These are phyloP conservation scores for Hippophae gyantsensis DNA, from an alignment of 306 rosid genomes.

Conservation along the genomic window DNA sequence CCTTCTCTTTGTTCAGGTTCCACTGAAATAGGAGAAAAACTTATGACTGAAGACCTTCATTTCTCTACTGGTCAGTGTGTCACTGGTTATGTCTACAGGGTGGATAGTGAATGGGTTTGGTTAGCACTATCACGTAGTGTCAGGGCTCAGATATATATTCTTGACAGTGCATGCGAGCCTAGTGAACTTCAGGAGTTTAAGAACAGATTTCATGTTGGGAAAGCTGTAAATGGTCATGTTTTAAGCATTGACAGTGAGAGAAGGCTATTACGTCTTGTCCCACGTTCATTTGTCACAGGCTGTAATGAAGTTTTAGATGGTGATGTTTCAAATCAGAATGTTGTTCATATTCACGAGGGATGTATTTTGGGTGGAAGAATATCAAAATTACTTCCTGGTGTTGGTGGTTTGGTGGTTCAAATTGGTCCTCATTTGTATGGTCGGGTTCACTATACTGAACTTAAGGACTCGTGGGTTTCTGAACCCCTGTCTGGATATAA, in stretches of 20 bases:
- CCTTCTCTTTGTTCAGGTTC: conserved; percentile 48
- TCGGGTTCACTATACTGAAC: conserved; percentile 71
- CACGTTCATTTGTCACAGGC: conserved; percentile 22
- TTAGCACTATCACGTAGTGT: conserved; percentile 54
- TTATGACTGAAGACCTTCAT: conserved; percentile 23
- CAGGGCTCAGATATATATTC: conserved; percentile 64
- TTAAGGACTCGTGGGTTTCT: conserved; percentile 50
- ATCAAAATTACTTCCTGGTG: conserved; percentile 65
- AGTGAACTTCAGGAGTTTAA: conserved; percentile 56
- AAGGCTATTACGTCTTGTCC: conserved; percentile 55
- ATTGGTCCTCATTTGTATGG: conserved; percentile 65
- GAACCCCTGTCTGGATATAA: conserved; percentile 72
- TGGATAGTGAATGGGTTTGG: conserved; percentile 80
- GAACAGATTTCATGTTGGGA: conserved; percentile 55
- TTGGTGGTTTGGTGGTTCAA: conserved; percentile 78
- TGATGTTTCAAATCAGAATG: conserved; percentile 20
- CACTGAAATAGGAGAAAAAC: conserved; percentile 27
- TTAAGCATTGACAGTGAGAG: conserved; percentile 47
- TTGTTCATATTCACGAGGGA: conserved; percentile 52
- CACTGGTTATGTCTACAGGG: conserved; percentile 69
- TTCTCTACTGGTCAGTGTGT: conserved; percentile 53
- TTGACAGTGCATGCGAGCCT: conserved; percentile 73
- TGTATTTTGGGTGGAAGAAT: conserved; percentile 64
- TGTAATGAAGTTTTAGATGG: conserved; percentile 19
- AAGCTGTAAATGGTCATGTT: conserved; percentile 49